Evolutionary conservation across 257 asterid genomes (phyloP).

Genomic region (Eucommia ulmoides): DNA sequence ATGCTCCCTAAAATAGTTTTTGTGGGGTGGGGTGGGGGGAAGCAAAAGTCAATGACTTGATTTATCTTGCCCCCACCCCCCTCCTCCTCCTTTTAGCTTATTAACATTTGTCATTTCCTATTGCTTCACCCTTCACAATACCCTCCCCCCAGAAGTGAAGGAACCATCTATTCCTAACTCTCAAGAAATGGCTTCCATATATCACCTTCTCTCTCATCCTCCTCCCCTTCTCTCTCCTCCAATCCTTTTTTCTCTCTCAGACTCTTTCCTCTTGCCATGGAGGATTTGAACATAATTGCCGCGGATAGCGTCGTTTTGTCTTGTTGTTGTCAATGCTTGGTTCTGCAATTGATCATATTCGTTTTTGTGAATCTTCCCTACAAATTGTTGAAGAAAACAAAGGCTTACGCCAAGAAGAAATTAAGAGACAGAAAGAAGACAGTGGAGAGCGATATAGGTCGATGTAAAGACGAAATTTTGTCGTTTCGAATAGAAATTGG

Average conservation of each 20-base stretch:
- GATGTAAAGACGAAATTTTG: constrained; percentile 25
- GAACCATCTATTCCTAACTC: constrained; percentile 35
- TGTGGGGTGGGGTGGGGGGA: no score
- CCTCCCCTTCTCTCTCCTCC: background rate
- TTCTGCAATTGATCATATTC: constrained; percentile 55
- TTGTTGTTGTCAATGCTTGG: constrained; percentile 79
- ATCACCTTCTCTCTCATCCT: constrained; percentile 19
- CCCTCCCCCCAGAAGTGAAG: constrained; percentile 35
- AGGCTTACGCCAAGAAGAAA: constrained; percentile 25
- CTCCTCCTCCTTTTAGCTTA: no score
- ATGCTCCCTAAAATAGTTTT: no score
- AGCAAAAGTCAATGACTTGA: no score
- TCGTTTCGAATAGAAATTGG: constrained; percentile 14
- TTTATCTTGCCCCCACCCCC: no score
- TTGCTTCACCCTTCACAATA: constrained; percentile 78
- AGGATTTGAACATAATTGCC: constrained; percentile 45
- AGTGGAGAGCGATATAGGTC: constrained; percentile 16
- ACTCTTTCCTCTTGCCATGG: constrained; percentile 28
- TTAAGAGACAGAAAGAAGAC: constrained; percentile 24
- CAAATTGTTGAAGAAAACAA: constrained; percentile 34
- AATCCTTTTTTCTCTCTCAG: background rate
- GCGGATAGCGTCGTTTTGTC: constrained; percentile 76
- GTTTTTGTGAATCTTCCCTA: constrained; percentile 48
- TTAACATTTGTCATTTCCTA: constrained; percentile 21
- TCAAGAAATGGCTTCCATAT: constrained; percentile 28